Evolutionary conservation across 2,329 filamentous ascomycete genomes (phyloP), one percentile per base, ranked within the genome.

Genomic region (Penicillium sp.): DNA sequence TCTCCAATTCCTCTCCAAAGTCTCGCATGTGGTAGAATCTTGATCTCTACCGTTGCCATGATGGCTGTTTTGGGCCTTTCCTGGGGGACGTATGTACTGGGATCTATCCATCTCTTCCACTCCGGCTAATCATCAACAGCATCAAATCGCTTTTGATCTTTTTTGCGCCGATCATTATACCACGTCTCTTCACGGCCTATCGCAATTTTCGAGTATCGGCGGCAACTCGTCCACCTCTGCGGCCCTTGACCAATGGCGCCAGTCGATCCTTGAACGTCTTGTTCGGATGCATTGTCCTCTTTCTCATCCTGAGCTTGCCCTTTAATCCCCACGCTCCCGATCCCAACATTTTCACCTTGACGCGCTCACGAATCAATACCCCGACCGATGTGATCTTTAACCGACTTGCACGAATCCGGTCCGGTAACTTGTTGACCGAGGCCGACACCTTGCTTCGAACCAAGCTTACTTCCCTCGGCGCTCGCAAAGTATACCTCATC

Each of bases 361-460:
- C 90, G 1, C 73, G 80, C 39, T 92, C 86, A 34, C 85, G 89
- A 22, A 78, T 96, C 12, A 84, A 88, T 55, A 90, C 85, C 28
- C 81, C 87, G n/a, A 82, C 78, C 28, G 85, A 90, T 57, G 81
- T 93, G 22, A 74, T 96, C 44, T 92, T 95, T 64, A 79, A 76
- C 42, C 84, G 90, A 11, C 74, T 96, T 7, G 65, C 71, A 1
- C 55, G 61, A 4, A 39, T 58, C 25, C 65, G 66, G 11, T 65
- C 67, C 0, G 51, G 59, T 5, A 62, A 63, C 12, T 50, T 57
- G 11, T 62, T 75, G 37, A 73, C 67, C 2, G 48, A 55, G 0
- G 59, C 61, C 9, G 89, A 96, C 65, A 70, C 77, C 34, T 65
- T 73, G 15, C 73, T 96, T 7, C 75, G 79, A 35, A 66, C 70